phyloP scores from a whole-genome alignment of 2,329 filamentous ascomycete genomes.

The Sporothrix protearum region DNA sequence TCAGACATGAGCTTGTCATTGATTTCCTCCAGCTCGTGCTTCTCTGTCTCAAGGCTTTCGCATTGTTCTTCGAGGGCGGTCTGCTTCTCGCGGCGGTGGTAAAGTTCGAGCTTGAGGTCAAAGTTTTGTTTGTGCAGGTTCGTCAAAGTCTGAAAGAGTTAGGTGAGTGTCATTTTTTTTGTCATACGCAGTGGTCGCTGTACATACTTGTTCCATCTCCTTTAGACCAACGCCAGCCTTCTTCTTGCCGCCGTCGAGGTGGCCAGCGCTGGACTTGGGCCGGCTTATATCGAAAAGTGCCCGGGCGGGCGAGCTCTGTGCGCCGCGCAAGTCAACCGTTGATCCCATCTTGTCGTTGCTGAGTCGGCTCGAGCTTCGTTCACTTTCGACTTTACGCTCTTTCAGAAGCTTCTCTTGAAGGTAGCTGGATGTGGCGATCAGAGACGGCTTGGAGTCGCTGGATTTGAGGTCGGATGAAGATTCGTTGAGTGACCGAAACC shows the following conservation, averaged over 20 bases:
- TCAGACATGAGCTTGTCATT: constrained; percentile 58
- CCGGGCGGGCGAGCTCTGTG: constrained; percentile 41
- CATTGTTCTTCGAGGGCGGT: constrained; percentile 46
- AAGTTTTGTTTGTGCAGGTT: constrained; percentile 73
- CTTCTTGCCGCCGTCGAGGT: constrained; percentile 42
- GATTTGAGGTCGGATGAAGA: constrained; percentile 41
- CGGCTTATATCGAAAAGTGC: constrained; percentile 38
- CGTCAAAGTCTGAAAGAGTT: constrained; percentile 55
- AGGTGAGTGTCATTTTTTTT: background rate
- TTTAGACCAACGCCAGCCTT: constrained; percentile 59
- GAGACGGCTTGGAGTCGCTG: constrained; percentile 40
- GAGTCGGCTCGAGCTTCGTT: constrained; percentile 40
- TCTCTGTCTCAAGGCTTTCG: constrained; percentile 52
- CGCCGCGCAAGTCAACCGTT: constrained; percentile 40
- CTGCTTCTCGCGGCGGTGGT: constrained; percentile 64
- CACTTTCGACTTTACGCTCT: constrained; percentile 49
- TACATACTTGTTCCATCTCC: constrained; percentile 62
- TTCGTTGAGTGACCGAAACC: constrained; percentile 19
- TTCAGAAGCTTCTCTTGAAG: constrained; percentile 54
- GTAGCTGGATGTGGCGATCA: constrained; percentile 46
- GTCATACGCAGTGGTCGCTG: background rate
- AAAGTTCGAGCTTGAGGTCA: constrained; percentile 69
- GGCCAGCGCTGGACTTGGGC: constrained; percentile 44
- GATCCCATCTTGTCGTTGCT: constrained; percentile 40
- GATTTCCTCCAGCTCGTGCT: constrained; percentile 57